Conservation (phyloP, 805 yeast species). For the Starmerella scarabaei region DNA sequence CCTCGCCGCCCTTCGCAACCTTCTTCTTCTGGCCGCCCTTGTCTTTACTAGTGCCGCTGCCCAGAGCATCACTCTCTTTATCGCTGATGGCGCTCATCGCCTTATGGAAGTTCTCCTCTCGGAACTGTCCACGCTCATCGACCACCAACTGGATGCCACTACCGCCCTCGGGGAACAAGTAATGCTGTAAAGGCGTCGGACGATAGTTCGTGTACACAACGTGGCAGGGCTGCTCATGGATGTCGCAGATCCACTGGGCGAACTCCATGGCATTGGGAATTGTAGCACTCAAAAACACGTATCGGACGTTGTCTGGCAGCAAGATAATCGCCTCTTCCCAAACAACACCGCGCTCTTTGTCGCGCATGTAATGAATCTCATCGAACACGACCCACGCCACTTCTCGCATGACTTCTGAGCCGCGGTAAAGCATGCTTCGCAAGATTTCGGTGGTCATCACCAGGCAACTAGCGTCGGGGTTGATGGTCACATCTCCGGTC, state of each 20-base stretch:
- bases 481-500: constrained; percentile 98
- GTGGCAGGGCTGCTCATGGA: constrained; percentile 93
- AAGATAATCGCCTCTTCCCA: constrained; percentile 98
- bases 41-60: constrained; percentile 21
- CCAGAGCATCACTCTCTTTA: constrained; percentile 27
- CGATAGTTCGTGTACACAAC: constrained; percentile 97
- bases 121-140: constrained; percentile 88
- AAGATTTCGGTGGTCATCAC: constrained; percentile 99
- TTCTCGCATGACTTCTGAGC: constrained; percentile 96
- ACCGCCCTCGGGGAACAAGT: constrained; percentile 95
- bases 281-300: constrained; percentile 88
- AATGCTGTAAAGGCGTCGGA: constrained; percentile 97
- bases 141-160: constrained; percentile 96
- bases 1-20: constrained; percentile 81
- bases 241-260: constrained; percentile 96
- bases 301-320: constrained; percentile 89
- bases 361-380: constrained; percentile 98
- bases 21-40: constrained; percentile 57
- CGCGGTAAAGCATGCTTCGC: constrained; percentile 91
- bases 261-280: constrained; percentile 97
- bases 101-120: constrained; percentile 96
- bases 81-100: constrained; percentile 92
- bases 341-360: constrained; percentile 94
- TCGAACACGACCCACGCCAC: constrained; percentile 98
- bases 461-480: constrained; percentile 94